Conservation (phyloP, 768 basidiomycete genomes). For the Fomitopsis serialis region DNA sequence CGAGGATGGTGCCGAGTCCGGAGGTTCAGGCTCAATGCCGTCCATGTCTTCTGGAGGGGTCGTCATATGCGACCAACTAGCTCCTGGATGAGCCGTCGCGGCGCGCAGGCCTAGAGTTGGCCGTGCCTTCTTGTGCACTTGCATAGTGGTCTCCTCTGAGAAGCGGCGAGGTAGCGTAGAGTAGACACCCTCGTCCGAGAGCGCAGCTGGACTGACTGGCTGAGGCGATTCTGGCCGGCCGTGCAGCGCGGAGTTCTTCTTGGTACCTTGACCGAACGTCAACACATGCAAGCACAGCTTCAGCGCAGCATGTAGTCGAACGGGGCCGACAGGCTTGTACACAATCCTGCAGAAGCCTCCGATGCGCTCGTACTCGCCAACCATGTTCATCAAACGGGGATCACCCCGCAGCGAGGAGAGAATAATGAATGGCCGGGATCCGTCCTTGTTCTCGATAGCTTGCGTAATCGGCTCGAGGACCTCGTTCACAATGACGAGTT, state of each 20-base stretch:
- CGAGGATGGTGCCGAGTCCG: slow-evolving; percentile 11
- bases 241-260: slow-evolving; percentile 14
- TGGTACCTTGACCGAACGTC: slow-evolving; percentile 37
- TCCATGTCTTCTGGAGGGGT: slow-evolving; percentile 29
- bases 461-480: slow-evolving; percentile 52
- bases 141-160: slow-evolving; percentile 11
- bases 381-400: slow-evolving; percentile 53
- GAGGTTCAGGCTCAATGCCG: slow-evolving; percentile 19
- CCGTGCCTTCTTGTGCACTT: slow-evolving; percentile 21
- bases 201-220: slow-evolving; percentile 9
- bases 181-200: not conserved
- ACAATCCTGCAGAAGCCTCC: slow-evolving; percentile 88
- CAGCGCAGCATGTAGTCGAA: slow-evolving; percentile 59
- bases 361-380: slow-evolving; percentile 66
- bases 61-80: slow-evolving; percentile 30
- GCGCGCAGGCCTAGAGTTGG: slow-evolving; percentile 53
- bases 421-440: slow-evolving; percentile 64
- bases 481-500: slow-evolving; percentile 81
- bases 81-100: slow-evolving; percentile 39
- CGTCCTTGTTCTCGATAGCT: slow-evolving; percentile 54
- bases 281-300: slow-evolving; percentile 57
- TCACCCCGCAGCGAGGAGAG: slow-evolving; percentile 69
- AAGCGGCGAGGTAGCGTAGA: slow-evolving; percentile 11
- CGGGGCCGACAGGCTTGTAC: slow-evolving; percentile 87
- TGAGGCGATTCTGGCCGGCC: slow-evolving; percentile 1